A percentile compares a stretch with the other conserved stretches of the same genome.
phyloP scores from a whole-genome alignment of 768 basidiomycete species.

The Pholiota microspora region DNA sequence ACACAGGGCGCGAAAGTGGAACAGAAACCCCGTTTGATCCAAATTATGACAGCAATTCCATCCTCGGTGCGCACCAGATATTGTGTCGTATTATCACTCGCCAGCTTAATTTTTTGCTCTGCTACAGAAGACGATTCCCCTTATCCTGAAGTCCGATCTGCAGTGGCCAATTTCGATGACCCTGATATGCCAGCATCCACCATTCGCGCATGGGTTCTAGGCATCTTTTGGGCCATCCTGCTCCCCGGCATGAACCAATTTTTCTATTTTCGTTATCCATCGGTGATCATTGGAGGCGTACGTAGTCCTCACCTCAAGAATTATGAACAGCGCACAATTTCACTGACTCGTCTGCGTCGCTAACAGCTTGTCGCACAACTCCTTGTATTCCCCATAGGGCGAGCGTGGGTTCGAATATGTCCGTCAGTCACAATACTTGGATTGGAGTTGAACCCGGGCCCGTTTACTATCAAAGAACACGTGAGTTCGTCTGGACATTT shows the following conservation, averaged over 20 bases:
- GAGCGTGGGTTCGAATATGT: conserved; percentile 59
- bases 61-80: conserved; percentile 23
- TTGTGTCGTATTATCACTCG: neutral
- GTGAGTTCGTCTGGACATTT: conserved; percentile 21
- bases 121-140: conserved; percentile 67
- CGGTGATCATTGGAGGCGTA: conserved; percentile 54
- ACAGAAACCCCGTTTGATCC: conserved; percentile 34
- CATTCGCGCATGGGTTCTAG: conserved; percentile 60
- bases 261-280: conserved; percentile 72
- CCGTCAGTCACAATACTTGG: conserved; percentile 57
- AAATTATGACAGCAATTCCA: conserved; percentile 30
- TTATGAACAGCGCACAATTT: neutral
- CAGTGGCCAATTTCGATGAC: conserved; percentile 74
- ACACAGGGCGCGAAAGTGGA: conserved; percentile 24
- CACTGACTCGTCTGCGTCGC: neutral
- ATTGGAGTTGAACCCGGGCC: conserved; percentile 67
- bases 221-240: conserved; percentile 53
- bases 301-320: conserved; percentile 18
- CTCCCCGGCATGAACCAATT: conserved; percentile 78
- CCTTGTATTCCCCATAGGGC: conserved; percentile 66
- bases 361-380: conserved; percentile 64
- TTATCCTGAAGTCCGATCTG: conserved; percentile 80
- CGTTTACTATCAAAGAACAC: conserved; percentile 72
- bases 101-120: neutral
- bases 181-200: conserved; percentile 57